Conservation (phyloP, 176 grass and related monocot species). For the Aegilops longissima region DNA sequence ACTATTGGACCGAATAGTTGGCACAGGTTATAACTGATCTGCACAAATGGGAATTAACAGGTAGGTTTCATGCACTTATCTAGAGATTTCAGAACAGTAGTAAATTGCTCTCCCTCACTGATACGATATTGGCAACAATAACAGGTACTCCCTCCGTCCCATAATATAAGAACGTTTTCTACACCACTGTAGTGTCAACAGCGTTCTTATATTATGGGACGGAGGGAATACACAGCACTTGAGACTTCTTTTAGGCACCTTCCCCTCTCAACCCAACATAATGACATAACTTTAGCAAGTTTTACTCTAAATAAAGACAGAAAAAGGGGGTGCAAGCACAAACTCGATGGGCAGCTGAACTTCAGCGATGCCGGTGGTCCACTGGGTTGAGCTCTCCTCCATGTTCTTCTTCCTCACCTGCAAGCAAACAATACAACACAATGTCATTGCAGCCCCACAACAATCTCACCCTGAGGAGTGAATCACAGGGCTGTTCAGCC, state of each 20-base stretch:
- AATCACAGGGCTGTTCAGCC: not conserved
- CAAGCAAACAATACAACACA: not conserved
- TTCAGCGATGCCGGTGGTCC: slow-evolving; percentile 94
- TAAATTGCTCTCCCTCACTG: not conserved
- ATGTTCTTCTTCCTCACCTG: slow-evolving; percentile 96
- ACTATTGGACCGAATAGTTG: no score
- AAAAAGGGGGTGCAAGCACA: slow-evolving; percentile 19
- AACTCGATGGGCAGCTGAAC: slow-evolving; percentile 84
- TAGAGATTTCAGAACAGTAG: not conserved
- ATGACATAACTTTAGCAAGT: not conserved
- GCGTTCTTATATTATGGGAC: no score
- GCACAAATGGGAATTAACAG: not conserved
- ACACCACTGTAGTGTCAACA: no score
- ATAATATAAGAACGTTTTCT: no score
- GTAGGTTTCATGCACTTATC: not conserved
- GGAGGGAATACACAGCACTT: not conserved
- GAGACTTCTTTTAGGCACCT: not conserved
- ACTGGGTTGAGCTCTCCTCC: slow-evolving; percentile 96
- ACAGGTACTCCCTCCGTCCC: not conserved
- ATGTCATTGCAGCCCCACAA: slow-evolving; percentile 7
- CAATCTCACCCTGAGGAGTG: not conserved
- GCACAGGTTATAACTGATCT: not conserved
- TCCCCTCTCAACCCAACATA: not conserved
- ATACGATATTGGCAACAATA: not conserved
- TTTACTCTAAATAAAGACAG: not conserved